Conservation (phyloP, 164 flowering plant genomes). For the Vitis amurensis region DNA sequence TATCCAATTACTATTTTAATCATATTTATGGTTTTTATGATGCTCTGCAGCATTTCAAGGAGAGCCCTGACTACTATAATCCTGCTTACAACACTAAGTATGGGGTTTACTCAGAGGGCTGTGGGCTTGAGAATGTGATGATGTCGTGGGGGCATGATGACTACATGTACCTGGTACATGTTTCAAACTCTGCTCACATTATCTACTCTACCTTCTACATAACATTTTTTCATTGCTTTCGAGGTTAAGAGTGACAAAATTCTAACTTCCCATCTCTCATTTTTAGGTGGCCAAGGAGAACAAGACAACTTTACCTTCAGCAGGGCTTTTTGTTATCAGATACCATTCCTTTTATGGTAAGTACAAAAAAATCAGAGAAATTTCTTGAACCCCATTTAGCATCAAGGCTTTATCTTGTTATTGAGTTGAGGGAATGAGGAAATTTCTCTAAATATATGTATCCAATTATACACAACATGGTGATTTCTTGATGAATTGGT, state of each 20-base stretch:
- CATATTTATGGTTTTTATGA: not conserved
- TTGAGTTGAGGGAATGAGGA: too few species aligned
- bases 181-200: not conserved
- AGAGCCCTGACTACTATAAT: conserved; percentile 50
- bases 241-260: not conserved
- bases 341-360: conserved; percentile 78
- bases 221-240: not conserved
- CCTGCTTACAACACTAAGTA: conserved; percentile 55
- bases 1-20: too few species aligned
- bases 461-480: too few species aligned
- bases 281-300: conserved; percentile 65
- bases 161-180: conserved; percentile 74
- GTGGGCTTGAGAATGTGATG: conserved; percentile 63
- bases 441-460: too few species aligned
- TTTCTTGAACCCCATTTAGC: not conserved
- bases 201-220: not conserved
- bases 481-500: too few species aligned
- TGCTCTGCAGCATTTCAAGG: conserved; percentile 45
- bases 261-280: not conserved
- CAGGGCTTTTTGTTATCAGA: conserved; percentile 69
- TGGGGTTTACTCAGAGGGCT: conserved; percentile 55
- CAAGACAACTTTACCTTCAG: conserved; percentile 59
- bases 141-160: conserved; percentile 86
- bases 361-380: not conserved
- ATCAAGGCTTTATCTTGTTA: too few species aligned